Percentiles rank a stretch among this genome's conserved stretches.
These are phyloP conservation scores for Apiospora sp. DNA, from an alignment of 2,329 filamentous ascomycete genomes.

Conservation along the genomic window DNA sequence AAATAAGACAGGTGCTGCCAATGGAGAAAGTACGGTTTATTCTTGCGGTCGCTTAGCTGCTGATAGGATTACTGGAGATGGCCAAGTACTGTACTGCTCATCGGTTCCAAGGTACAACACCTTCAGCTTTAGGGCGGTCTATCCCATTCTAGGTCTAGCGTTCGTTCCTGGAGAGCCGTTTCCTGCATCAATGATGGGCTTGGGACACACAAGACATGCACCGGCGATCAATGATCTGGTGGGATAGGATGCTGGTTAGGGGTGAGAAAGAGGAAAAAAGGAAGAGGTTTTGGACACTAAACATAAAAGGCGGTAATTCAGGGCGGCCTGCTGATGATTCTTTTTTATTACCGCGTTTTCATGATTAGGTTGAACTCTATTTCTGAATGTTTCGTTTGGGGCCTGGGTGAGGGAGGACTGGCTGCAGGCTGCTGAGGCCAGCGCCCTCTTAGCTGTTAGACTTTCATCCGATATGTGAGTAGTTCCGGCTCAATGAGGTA, in stretches of 20 bases:
- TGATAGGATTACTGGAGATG: neutral
- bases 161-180: conserved; percentile 1
- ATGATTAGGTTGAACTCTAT: conserved; percentile 20
- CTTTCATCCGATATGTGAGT: conserved; percentile 2
- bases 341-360: conserved; percentile 18
- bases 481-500: neutral
- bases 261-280: too few relatives aligned
- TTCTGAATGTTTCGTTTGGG: neutral
- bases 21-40: too few relatives aligned
- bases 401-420: neutral
- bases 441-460: neutral
- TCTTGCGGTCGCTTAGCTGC: too few relatives aligned
- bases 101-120: conserved; percentile 13
- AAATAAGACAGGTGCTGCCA: too few relatives aligned
- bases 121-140: neutral
- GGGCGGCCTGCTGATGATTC: neutral
- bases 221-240: neutral
- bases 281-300: neutral
- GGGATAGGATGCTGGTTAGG: neutral
- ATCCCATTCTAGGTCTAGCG: conserved; percentile 20
- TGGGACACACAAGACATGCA: neutral
- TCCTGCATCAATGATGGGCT: conserved; percentile 6
- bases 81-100: conserved; percentile 18
- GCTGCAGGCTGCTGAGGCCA: neutral
- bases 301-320: neutral